Evolutionary conservation across 352 stramenopile species (phyloP), one percentile per base, ranked within the genome.

Genomic region (Phytophthora syringae): DNA sequence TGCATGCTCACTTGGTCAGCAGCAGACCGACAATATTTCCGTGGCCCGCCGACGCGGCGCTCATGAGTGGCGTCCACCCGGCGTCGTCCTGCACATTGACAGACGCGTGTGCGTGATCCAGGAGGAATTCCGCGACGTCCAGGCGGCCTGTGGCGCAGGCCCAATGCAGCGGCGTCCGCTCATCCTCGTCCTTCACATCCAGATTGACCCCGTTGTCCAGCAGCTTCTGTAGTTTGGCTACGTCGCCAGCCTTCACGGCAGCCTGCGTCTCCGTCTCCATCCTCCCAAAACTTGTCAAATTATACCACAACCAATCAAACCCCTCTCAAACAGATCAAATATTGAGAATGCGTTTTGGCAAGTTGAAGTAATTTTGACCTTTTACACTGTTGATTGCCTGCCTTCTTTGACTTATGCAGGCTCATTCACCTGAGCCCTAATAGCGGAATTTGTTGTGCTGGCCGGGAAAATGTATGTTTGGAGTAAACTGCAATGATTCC

Each of bases 1-100:
- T n/a, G n/a, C n/a, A n/a, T n/a, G n/a, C 47, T 66, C 71, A 92
- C 84, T 77, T 79, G 68, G 68, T 81, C 1, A 92, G 77, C 44
- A 93, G 44, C 18, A 85, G 50, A 16, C 71, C 67, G 47, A 89
- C 82, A 22, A 90, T 64, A 3, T 88, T 69, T 22, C 69, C 73
- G 52, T 91, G 79, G 12, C 84, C 82, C 7, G 84, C 80, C 11
- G 84, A 93, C 4, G 70, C 73, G 1, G 84, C 84, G 60, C 81
- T 93, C 84, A 93, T 91, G 28, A 93, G 72, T 24, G 84, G 80
- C 60, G 84, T 91, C 84, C 84, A 93, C 9, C 82, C 82, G 10
- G 80, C 76, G 64, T 91, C 84, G 58, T 91, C 84, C 70, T 93
- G 82, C 21, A 86, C 77, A 52, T 91, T 80, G 20, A 89, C 67